phyloP scores from a whole-genome alignment of 2,329 filamentous ascomycete species.

The Aspergillus sp. region DNA sequence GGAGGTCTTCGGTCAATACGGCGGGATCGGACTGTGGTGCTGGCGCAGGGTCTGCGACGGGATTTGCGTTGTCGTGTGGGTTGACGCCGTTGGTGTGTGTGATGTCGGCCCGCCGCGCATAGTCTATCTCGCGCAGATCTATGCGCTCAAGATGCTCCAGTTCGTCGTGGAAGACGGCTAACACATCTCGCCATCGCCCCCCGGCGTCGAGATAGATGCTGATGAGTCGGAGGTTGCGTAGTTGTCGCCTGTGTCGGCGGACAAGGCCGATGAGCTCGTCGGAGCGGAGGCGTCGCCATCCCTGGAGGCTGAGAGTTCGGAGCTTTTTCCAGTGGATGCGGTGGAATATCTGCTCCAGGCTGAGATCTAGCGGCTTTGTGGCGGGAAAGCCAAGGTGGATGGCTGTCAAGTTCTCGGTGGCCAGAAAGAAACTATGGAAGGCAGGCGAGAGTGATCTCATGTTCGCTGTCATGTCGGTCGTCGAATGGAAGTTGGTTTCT shows the following conservation, averaged over 20 bases:
- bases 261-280: constrained; percentile 52
- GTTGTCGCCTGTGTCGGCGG: constrained; percentile 45
- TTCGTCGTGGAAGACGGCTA: constrained; percentile 46
- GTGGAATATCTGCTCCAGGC: constrained; percentile 54
- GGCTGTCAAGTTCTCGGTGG: constrained; percentile 51
- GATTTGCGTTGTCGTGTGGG: constrained; percentile 10
- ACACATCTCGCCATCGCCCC: constrained; percentile 52
- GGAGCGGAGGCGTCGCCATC: constrained; percentile 52
- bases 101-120: constrained; percentile 27
- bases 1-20: constrained; percentile 7
- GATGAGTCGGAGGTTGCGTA: constrained; percentile 51
- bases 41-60: constrained; percentile 10
- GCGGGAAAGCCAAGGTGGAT: constrained; percentile 57
- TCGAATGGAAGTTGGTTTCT: constrained; percentile 55
- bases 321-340: constrained; percentile 52
- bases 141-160: constrained; percentile 53
- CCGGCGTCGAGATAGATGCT: constrained; percentile 53
- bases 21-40: constrained; percentile 9
- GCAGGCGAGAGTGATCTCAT: constrained; percentile 49
- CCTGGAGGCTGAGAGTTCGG: constrained; percentile 55
- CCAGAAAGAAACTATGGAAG: constrained; percentile 50
- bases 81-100: constrained; percentile 12
- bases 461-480: constrained; percentile 46
- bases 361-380: constrained; percentile 46
- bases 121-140: constrained; percentile 53